Evolutionary conservation across 345 rosid species (phyloP), one percentile per base, ranked within the genome.

Genomic region (Erucastrum elatum): DNA sequence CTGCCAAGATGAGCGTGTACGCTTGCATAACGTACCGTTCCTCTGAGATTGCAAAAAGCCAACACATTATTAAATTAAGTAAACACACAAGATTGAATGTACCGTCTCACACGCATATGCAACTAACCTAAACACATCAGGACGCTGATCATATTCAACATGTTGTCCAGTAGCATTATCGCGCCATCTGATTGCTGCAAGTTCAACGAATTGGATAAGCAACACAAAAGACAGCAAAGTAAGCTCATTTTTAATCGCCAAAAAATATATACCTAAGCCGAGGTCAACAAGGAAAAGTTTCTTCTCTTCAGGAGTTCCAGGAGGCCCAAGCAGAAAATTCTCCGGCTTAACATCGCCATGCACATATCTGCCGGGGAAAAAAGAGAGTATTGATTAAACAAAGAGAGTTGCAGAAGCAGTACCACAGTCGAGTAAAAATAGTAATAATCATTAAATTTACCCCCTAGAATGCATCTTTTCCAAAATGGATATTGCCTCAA

Each of bases 341-440:
- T 93, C 98, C 25, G 99, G 99, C 77, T 95, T 95, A 8, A 95
- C 96, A 87, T 95, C 99, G 58, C 99, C 99, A 65, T 95, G 99
- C 70, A 91, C 97, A 83, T 88, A 95, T 83, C 99, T 95, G 88
- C 83, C 66, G 66, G 51, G 71, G 8, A 0, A 4, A 39, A 13
- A 27, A 78, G 33, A 8, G 72, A 83, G 58, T 71, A 83, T 25
- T 27, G 29, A 51, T 67, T 73, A 16, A 71, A 35, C 64, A 27
- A 26, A 35, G 15, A 55, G 56, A 51, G 56, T 51, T 51, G 66
- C 62, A 77, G 66, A 51, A n/a, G 37, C 46, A 51, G 56, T n/a
- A 65, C 29, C 33, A 74, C 29, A 51, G 56, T 29, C 49, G 1
- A 61, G 56, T n/a, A 76, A 21, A 30, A 71, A 34, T 51, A 5